phyloP scores from a whole-genome alignment of 345 rosid species.

The Eucalyptus cloeziana region DNA sequence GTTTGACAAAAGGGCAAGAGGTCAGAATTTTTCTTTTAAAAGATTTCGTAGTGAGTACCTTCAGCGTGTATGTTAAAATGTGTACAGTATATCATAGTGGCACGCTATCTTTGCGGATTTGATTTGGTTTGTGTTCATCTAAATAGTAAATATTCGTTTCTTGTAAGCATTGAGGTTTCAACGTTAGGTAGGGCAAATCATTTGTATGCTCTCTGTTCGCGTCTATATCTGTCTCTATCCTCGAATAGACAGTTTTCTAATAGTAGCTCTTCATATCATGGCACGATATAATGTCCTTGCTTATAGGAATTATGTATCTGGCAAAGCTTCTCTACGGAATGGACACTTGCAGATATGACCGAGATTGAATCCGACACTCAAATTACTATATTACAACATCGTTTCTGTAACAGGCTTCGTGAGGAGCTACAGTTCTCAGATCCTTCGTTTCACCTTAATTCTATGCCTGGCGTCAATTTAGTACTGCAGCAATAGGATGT shows the following conservation, averaged over 20 bases:
- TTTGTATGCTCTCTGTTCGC: not conserved
- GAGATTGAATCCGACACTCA: not conserved
- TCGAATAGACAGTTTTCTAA: not conserved
- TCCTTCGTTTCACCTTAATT: not conserved
- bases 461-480: not conserved
- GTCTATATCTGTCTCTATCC: not conserved
- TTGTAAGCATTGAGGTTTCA: not conserved
- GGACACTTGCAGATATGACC: not conserved
- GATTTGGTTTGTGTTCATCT: not conserved
- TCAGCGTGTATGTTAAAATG: not conserved
- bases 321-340: not conserved
- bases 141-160: not conserved
- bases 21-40: not conserved
- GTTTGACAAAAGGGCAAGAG: not conserved
- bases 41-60: not conserved
- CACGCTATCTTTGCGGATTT: not conserved
- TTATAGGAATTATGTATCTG: not conserved
- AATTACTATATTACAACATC: not conserved
- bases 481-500: not conserved
- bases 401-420: not conserved
- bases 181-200: not conserved
- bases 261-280: not conserved
- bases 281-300: not conserved
- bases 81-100: not conserved
- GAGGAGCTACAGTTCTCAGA: not conserved